phyloP scores from a whole-genome alignment of 768 basidiomycete species.

The Calocybe cyanea region DNA sequence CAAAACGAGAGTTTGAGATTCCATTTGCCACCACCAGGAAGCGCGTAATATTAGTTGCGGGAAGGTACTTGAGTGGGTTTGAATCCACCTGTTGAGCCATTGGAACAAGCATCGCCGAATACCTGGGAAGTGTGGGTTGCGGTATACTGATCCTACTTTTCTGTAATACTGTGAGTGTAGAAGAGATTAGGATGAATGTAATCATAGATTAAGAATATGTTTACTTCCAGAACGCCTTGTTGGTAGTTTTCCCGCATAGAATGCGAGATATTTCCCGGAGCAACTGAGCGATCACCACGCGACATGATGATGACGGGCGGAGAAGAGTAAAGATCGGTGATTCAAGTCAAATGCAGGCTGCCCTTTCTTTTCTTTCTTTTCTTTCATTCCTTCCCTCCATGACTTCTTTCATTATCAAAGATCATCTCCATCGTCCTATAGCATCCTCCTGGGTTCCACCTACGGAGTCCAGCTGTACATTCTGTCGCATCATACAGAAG shows the following conservation, averaged over 20 bases:
- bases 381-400: conserved; percentile 26
- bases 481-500: conserved; percentile 60
- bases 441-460: conserved; percentile 48
- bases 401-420: conserved; percentile 73
- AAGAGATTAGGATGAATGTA: neutral
- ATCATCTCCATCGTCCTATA: conserved; percentile 45
- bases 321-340: neutral
- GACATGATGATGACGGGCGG: conserved; percentile 22
- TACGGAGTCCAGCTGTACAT: conserved; percentile 42
- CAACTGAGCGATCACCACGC: conserved; percentile 29
- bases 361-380: too few species aligned
- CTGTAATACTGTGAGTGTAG: conserved; percentile 46
- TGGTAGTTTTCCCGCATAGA: conserved; percentile 39
- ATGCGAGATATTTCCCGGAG: conserved; percentile 29
- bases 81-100: conserved; percentile 46
- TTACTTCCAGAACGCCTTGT: conserved; percentile 56
- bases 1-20: conserved; percentile 18
- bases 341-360: too few species aligned
- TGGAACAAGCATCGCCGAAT: conserved; percentile 50
- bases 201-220: conserved; percentile 8
- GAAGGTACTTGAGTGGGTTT: neutral
- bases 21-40: conserved; percentile 33
- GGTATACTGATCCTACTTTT: conserved; percentile 63
- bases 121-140: conserved; percentile 71
- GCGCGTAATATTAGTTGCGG: conserved; percentile 12